These are phyloP conservation scores for Ogataea dorogensis DNA, from an alignment of 805 yeast species.

Conservation along the genomic window DNA sequence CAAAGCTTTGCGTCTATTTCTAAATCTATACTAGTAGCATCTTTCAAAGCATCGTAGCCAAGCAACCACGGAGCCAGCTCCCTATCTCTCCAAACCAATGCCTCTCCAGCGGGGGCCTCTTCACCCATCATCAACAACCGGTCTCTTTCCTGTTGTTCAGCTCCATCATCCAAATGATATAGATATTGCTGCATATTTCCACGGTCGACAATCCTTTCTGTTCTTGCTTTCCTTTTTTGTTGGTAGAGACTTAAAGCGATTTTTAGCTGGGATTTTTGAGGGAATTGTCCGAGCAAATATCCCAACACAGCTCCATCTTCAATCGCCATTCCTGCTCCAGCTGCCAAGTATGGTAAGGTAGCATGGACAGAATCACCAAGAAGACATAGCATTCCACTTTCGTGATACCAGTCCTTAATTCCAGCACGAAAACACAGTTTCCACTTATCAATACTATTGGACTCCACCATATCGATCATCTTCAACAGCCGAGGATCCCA, in stretches of 20 bases:
- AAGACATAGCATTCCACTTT: constrained; percentile 26
- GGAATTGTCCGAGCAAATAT: constrained; percentile 21
- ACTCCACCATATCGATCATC: constrained; percentile 23
- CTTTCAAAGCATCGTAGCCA: constrained; percentile 30
- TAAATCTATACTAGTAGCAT: constrained; percentile 18
- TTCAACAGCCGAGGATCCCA: constrained; percentile 32
- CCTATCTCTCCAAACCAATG: constrained; percentile 29
- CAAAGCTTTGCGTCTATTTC: constrained; percentile 1
- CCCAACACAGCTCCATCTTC: constrained; percentile 36
- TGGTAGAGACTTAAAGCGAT: constrained; percentile 22
- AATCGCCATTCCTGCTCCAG: constrained; percentile 36
- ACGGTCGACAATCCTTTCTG: constrained; percentile 28
- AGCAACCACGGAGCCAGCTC: constrained; percentile 30
- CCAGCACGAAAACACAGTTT: constrained; percentile 29
- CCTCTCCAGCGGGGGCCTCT: constrained; percentile 25
- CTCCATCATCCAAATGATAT: constrained; percentile 33
- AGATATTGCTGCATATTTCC: constrained; percentile 23
- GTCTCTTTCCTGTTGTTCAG: constrained; percentile 29
- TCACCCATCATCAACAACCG: constrained; percentile 10
- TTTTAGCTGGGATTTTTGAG: constrained; percentile 23
- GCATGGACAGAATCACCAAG: constrained; percentile 37
- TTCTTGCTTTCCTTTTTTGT: constrained; percentile 26
- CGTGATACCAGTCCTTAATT: constrained; percentile 30
- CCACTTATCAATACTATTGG: constrained; percentile 29
- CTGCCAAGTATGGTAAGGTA: constrained; percentile 34